A percentile compares a stretch with the other conserved stretches of the same genome.
These are phyloP conservation scores for Houttuynia cordata DNA, from an alignment of 164 flowering plant genomes.

Conservation along the genomic window DNA sequence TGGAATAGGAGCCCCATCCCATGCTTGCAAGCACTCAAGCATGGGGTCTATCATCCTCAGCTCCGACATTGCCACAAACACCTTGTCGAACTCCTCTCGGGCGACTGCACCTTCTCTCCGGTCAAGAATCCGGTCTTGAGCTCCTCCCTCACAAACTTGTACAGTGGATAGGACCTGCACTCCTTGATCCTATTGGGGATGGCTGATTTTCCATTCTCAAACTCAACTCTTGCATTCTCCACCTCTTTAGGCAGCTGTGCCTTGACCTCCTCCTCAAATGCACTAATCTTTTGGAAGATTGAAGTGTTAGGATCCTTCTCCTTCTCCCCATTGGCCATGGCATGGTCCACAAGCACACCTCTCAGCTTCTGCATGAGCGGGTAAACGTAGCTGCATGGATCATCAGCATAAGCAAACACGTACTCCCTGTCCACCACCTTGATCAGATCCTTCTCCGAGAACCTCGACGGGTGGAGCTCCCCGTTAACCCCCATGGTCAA, in stretches of 20 bases:
- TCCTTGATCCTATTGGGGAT: slow-evolving; percentile 37
- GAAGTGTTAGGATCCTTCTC: slow-evolving; percentile 24
- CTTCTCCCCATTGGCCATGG: slow-evolving; percentile 25
- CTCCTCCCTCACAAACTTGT: slow-evolving; percentile 45
- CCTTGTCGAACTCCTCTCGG: slow-evolving; percentile 48
- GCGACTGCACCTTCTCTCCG: slow-evolving; percentile 38
- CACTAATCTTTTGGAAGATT: slow-evolving; percentile 36
- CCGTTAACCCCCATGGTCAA: slow-evolving; percentile 34
- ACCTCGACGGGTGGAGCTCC: slow-evolving; percentile 51
- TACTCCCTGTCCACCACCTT: slow-evolving; percentile 42
- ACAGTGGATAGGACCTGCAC: slow-evolving; percentile 49
- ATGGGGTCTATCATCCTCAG: slow-evolving; percentile 45
- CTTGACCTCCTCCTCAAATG: slow-evolving; percentile 47
- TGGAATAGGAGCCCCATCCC: slow-evolving; percentile 55
- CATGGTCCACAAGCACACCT: slow-evolving; percentile 45
- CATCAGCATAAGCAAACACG: slow-evolving; percentile 40
- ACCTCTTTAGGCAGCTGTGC: slow-evolving; percentile 41
- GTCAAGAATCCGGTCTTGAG: slow-evolving; percentile 27
- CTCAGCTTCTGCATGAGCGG: slow-evolving; percentile 55
- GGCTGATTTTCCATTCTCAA: slow-evolving; percentile 23
- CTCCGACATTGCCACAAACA: slow-evolving; percentile 36
- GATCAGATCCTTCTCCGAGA: slow-evolving; percentile 49
- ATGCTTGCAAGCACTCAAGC: slow-evolving; percentile 32
- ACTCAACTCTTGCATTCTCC: slow-evolving; percentile 13
- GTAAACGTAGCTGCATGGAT: slow-evolving; percentile 40